Percentiles rank a stretch among this genome's conserved stretches.
These are phyloP conservation scores for Pyrenopolyporus hunteri DNA, from an alignment of 495 filamentous ascomycete species.

Conservation along the genomic window DNA sequence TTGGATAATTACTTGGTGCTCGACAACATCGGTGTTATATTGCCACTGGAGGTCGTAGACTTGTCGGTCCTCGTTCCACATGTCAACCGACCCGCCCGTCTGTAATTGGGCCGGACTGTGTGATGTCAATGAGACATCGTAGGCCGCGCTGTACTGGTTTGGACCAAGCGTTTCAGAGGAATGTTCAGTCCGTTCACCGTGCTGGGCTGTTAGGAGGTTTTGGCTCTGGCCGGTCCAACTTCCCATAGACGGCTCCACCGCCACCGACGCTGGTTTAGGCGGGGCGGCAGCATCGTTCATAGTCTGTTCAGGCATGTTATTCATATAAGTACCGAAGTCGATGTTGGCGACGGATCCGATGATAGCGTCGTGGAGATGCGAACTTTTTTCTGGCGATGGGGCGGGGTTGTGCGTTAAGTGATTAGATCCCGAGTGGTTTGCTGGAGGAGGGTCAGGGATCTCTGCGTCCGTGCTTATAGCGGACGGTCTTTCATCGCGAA, in stretches of 20 bases:
- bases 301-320: background rate
- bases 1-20: conserved; percentile 11
- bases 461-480: background rate
- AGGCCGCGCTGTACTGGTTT: background rate
- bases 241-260: background rate
- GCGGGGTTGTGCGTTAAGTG: background rate
- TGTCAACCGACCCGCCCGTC: background rate
- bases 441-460: background rate
- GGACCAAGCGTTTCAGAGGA: background rate
- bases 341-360: background rate
- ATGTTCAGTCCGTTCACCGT: background rate
- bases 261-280: background rate
- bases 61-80: background rate
- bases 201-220: background rate
- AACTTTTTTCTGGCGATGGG: background rate
- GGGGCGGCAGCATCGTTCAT: background rate
- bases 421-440: background rate
- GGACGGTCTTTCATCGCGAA: background rate
- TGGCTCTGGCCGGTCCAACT: background rate
- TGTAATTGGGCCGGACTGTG: conserved; percentile 3
- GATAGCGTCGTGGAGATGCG: background rate
- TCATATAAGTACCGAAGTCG: background rate
- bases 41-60: background rate
- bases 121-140: background rate
- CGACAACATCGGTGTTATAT: conserved; percentile 1